Conservation (phyloP, 441 rosid genomes). For the Arabidopsis hybrid region DNA sequence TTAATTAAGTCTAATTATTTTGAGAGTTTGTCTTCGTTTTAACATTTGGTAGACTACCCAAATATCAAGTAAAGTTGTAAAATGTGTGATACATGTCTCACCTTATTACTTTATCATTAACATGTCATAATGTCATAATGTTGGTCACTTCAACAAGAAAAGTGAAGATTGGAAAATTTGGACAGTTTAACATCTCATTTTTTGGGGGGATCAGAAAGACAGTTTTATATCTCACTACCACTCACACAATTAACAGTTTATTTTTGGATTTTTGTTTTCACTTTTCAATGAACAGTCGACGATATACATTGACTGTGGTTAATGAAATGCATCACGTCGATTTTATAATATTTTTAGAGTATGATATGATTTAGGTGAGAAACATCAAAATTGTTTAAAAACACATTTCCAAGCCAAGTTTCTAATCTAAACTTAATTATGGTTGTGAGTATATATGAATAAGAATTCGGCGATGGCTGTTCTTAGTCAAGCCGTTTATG, state of each 20-base stretch:
- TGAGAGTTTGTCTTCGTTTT: not conserved
- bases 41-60: conserved; percentile 6
- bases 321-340: not conserved
- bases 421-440: not conserved
- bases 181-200: not conserved
- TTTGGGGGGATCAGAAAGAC: not conserved
- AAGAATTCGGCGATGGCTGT: conserved; percentile 34
- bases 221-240: not conserved
- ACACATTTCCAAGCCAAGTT: not conserved
- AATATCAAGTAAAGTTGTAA: conserved; percentile 12
- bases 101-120: conserved; percentile 5
- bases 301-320: not conserved
- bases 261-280: no score
- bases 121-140: conserved; percentile 4
- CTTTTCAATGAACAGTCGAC: not conserved
- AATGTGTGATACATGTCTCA: not conserved
- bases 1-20: not conserved
- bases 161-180: not conserved
- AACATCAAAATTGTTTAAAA: not conserved
- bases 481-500: conserved; percentile 41
- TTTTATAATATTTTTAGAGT: not conserved
- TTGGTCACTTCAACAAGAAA: not conserved
- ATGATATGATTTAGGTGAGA: conserved; percentile 3
- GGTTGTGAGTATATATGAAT: conserved; percentile 18
- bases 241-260: not conserved